Conservation (phyloP, 805 yeast genomes). For the Saccharomycopsis selenospora region DNA sequence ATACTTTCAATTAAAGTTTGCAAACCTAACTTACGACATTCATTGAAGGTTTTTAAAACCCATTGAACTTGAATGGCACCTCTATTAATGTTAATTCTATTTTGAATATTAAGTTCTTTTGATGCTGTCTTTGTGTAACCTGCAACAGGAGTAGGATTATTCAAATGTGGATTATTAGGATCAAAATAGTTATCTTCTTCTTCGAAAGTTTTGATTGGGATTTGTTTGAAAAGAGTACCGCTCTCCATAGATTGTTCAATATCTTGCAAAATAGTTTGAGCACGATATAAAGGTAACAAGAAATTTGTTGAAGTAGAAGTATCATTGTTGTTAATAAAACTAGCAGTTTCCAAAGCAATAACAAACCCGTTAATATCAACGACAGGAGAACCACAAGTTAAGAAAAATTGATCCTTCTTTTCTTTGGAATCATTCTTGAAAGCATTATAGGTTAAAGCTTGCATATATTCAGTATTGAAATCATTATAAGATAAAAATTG, state of each 20-base stretch:
- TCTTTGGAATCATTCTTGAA: constrained; percentile 22
- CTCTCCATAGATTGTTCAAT: constrained; percentile 16
- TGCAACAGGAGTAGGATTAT: constrained; percentile 3
- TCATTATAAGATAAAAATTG: constrained; percentile 24
- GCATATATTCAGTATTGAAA: constrained; percentile 27
- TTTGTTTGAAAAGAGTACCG: constrained; percentile 15
- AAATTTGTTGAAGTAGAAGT: constrained; percentile 21
- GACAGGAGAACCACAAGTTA: constrained; percentile 23
- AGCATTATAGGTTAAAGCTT: constrained; percentile 22
- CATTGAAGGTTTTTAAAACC: constrained; percentile 22
- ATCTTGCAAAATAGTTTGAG: constrained; percentile 18
- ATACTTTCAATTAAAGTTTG: constrained; percentile 22
- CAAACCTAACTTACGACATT: constrained; percentile 21
- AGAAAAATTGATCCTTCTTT: constrained; percentile 20
- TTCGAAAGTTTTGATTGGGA: constrained; percentile 17
- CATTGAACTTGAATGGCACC: constrained; percentile 23
- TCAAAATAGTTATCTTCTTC: constrained; percentile 19
- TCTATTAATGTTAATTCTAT: constrained; percentile 19
- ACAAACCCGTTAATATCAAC: constrained; percentile 22
- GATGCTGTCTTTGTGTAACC: constrained; percentile 8
- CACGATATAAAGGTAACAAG: constrained; percentile 21
- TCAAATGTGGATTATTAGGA: constrained; percentile 16
- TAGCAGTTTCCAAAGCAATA: constrained; percentile 21
- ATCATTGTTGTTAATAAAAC: constrained; percentile 22
- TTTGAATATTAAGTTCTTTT: constrained; percentile 15